These are phyloP conservation scores for Penicillium canescens DNA, from an alignment of 495 filamentous ascomycete genomes.

Conservation along the genomic window DNA sequence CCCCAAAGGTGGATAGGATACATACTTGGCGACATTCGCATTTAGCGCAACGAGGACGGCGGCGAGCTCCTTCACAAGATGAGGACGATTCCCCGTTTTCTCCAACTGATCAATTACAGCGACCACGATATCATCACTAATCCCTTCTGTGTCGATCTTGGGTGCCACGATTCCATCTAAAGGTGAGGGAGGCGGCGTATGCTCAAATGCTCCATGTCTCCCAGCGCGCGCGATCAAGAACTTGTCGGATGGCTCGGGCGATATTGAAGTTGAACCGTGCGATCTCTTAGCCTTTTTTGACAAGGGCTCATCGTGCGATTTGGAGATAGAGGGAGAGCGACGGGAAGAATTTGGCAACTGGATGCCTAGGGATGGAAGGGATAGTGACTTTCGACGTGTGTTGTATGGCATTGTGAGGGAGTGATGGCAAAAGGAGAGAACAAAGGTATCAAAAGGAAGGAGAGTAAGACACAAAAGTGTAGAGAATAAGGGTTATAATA, in stretches of 20 bases:
- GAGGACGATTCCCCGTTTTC: conserved; percentile 88
- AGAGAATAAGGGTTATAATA: conserved; percentile 23
- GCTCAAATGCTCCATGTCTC: conserved; percentile 55
- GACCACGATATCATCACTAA: conserved; percentile 93
- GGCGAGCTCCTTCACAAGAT: conserved; percentile 92
- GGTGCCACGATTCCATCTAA: conserved; percentile 49
- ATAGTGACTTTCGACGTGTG: conserved; percentile 95
- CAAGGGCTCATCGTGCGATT: conserved; percentile 59
- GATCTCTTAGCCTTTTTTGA: conserved; percentile 86
- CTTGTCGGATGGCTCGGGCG: conserved; percentile 47
- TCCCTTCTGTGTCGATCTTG: conserved; percentile 83
- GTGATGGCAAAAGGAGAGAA: conserved; percentile 11
- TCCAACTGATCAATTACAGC: conserved; percentile 89
- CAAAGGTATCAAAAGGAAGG: conserved; percentile 11
- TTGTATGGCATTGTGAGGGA: conserved; percentile 82
- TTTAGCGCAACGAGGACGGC: conserved; percentile 72
- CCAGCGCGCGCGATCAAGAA: conserved; percentile 43
- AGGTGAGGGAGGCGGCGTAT: conserved; percentile 89
- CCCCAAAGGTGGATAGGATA: not conserved
- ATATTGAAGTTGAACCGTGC: conserved; percentile 59
- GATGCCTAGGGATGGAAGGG: conserved; percentile 89
- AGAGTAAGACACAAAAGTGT: conserved; percentile 18
- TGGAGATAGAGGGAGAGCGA: conserved; percentile 63
- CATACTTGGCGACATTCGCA: conserved; percentile 88
- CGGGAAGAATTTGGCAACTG: conserved; percentile 80